Conservation (phyloP, 306 rosid genomes). For the Sicyos edulis region DNA sequence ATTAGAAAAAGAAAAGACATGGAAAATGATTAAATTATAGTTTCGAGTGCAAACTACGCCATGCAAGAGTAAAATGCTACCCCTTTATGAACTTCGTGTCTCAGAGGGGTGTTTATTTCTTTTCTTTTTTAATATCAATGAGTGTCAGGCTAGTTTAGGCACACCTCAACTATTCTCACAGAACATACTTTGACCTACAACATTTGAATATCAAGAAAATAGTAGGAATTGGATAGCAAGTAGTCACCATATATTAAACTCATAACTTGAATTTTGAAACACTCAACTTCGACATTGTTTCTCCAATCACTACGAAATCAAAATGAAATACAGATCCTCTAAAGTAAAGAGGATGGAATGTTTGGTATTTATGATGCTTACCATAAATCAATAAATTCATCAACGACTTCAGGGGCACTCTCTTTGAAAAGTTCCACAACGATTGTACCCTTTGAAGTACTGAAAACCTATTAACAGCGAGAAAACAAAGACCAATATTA, state of each 20-base stretch:
- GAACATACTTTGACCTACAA: no score
- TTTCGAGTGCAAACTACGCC: background rate
- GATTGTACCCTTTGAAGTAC: slow-evolving; percentile 80
- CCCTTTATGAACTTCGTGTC: background rate
- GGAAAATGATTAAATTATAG: background rate
- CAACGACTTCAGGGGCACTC: slow-evolving; percentile 90
- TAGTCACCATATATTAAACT: no score
- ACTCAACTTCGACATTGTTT: slow-evolving; percentile 9
- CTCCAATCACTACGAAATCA: background rate
- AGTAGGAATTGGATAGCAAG: no score
- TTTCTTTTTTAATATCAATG: no score
- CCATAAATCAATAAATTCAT: slow-evolving; percentile 94
- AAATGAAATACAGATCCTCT: slow-evolving; percentile 3
- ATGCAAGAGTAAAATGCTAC: background rate
- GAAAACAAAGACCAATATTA: background rate
- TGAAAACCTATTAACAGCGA: slow-evolving; percentile 45
- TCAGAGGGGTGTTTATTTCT: background rate
- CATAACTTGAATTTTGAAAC: background rate
- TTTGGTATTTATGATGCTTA: slow-evolving; percentile 34
- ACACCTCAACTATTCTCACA: no score
- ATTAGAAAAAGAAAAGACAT: background rate
- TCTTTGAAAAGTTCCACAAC: slow-evolving; percentile 70
- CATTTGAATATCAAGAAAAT: no score
- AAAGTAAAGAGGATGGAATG: background rate
- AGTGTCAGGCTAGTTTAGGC: no score